Base-by-base conservation (phyloP, 2,329 filamentous ascomycete species). In the Beauveria scarabaeidicola region DNA sequence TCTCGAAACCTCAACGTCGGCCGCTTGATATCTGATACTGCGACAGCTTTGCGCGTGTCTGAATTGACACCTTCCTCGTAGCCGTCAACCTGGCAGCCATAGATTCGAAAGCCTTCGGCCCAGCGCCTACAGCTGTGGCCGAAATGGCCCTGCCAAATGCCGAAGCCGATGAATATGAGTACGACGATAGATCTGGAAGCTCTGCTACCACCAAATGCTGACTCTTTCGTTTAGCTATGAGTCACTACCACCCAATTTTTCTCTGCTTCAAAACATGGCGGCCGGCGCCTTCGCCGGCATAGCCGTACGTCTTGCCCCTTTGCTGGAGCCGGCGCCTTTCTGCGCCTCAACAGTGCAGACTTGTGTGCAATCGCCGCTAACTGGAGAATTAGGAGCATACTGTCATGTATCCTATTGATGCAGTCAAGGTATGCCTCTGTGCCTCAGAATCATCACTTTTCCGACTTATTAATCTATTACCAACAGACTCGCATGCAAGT, bases 341-440 rank as follows among this genome's bases (percentile, higher is more conserved):
- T n/a, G 54, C 44, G 32, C 21, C 13, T n/a, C 17, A 21, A 21
- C 46, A 23, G 15, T 23, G 40, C 15, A 19, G 27, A n/a, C 25
- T 32, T 8, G 11, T 15, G 11, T 36, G 23, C 38, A 27, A 32
- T 15, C 32, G 17, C 25, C 3, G n/a, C 47, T 58, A n/a, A 58
- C 38, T 11, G 48, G 11, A 41, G 5, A 5, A 41, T 41, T 66
- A 97, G 92, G 93, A 97, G 78, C 93, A 97, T 75, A 95, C 93
- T 61, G 92, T 96, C 69, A 97, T 99, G 94, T 99, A 99, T 72
- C 94, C 94, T 21, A 89, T 99, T 71, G 94, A 99, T 78, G 85
- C 96, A 66, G 89, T 99, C 72, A 99, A 99, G 88, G 94, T 97
- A 66, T 65, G 73, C 60, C 53, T 44, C 40, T 4, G 1, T 15